phyloP scores from a whole-genome alignment of 148 eudicot genomes.

The Camellia japonica region DNA sequence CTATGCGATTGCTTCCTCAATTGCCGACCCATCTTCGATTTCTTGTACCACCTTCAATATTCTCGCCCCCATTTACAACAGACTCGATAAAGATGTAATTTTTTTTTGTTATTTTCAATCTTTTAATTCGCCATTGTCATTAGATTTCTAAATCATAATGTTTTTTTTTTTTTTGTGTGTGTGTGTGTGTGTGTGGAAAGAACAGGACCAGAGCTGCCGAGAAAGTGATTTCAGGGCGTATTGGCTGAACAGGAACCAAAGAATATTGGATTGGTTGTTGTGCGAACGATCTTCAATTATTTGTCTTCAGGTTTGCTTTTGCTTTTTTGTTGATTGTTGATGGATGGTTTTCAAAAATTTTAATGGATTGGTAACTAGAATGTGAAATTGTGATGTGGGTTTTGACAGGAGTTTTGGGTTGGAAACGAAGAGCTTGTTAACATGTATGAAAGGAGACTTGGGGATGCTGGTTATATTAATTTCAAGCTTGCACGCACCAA shows the following conservation, averaged over 20 bases:
- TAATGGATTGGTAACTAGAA: neutral
- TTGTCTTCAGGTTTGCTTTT: constrained; percentile 80
- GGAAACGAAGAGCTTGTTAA: constrained; percentile 90
- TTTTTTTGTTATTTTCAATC: neutral
- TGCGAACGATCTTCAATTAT: constrained; percentile 87
- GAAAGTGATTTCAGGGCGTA: constrained; percentile 73
- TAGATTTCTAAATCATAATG: too few relatives aligned
- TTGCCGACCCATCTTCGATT: constrained; percentile 56
- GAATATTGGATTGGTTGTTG: constrained; percentile 90
- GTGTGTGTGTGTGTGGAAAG: constrained; percentile 24
- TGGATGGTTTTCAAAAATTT: neutral
- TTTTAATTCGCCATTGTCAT: too few relatives aligned
- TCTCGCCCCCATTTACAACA: constrained; percentile 93
- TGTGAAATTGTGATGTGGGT: neutral
- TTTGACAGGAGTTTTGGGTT: constrained; percentile 93
- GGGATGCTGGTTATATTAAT: constrained; percentile 80
- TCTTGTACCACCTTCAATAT: constrained; percentile 98
- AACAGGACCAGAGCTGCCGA: constrained; percentile 70
- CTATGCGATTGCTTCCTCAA: constrained; percentile 61
- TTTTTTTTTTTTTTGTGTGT: neutral
- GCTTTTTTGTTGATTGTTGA: neutral
- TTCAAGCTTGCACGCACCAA: constrained; percentile 94
- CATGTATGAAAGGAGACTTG: constrained; percentile 85
- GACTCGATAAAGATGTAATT: constrained; percentile 62
- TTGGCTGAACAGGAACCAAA: constrained; percentile 84